phyloP scores from a whole-genome alignment of 2,329 filamentous ascomycete species.

The Penicillium sp. region DNA sequence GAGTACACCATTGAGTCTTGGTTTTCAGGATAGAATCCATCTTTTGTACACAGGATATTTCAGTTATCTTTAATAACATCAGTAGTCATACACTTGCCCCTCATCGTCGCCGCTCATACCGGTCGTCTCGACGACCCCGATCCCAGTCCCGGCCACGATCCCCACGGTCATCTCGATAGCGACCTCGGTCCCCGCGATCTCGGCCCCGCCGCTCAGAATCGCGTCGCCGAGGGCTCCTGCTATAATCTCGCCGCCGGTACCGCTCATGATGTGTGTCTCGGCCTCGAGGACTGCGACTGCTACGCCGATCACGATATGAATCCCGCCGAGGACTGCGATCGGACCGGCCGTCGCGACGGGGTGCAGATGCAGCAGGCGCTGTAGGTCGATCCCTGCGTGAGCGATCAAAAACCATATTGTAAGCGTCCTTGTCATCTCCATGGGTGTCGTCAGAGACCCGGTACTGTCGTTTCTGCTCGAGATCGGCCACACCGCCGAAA shows the following conservation, averaged over 20 bases:
- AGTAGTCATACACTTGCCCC: slow-evolving; percentile 1
- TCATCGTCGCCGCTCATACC: slow-evolving; percentile 33
- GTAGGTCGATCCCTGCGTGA: slow-evolving; percentile 21
- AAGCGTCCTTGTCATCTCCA: slow-evolving; percentile 55
- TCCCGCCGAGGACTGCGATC: slow-evolving; percentile 51
- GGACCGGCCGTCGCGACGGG: slow-evolving; percentile 32
- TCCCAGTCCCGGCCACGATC: slow-evolving; percentile 36
- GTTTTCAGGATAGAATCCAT: neutral
- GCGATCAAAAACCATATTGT: slow-evolving; percentile 80
- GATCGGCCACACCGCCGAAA: slow-evolving; percentile 83
- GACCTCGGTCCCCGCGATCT: slow-evolving; percentile 23
- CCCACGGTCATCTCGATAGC: slow-evolving; percentile 18
- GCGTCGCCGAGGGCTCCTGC: slow-evolving; percentile 31
- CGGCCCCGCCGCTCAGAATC: slow-evolving; percentile 34
- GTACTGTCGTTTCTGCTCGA: slow-evolving; percentile 92
- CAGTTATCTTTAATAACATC: neutral
- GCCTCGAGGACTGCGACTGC: slow-evolving; percentile 32
- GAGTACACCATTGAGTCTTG: neutral
- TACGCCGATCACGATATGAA: slow-evolving; percentile 34
- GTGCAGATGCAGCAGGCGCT: slow-evolving; percentile 2
- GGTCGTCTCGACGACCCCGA: slow-evolving; percentile 28
- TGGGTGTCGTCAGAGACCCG: slow-evolving; percentile 62
- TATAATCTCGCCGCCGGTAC: slow-evolving; percentile 42
- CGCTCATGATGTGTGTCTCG: slow-evolving; percentile 31
- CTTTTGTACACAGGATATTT: neutral